These are phyloP conservation scores for Gossypium gossypioides DNA, from an alignment of 441 rosid genomes.

Conservation along the genomic window DNA sequence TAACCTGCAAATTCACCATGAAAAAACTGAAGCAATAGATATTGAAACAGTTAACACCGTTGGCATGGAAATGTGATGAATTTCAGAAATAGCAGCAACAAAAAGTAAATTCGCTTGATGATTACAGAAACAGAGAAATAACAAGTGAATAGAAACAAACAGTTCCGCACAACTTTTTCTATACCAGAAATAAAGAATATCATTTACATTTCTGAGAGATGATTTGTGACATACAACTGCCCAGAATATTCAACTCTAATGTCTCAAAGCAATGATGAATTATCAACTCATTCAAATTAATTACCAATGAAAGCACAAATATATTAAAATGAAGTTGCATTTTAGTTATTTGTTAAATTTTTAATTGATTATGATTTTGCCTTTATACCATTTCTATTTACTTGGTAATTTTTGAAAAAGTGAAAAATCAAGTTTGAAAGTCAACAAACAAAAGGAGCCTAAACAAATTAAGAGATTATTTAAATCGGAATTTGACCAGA, in stretches of 20 bases:
- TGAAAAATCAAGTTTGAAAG: not conserved
- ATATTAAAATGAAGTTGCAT: not conserved
- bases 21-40: not conserved
- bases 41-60: conserved; percentile 4
- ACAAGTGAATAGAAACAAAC: not conserved
- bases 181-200: not conserved
- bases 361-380: not conserved
- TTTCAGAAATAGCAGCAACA: not conserved
- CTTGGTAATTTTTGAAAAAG: not conserved
- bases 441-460: not conserved
- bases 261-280: not conserved
- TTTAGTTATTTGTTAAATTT: not conserved
- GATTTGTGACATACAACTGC: not conserved
- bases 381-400: not conserved
- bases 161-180: not conserved
- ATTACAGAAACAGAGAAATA: conserved; percentile 1
- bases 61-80: not conserved
- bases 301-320: not conserved
- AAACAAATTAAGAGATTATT: not conserved
- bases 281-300: not conserved
- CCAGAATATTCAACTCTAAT: not conserved
- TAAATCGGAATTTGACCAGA: not conserved
- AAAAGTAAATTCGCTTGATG: not conserved
- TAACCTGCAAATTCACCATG: conserved; percentile 49
- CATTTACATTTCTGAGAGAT: not conserved